Percentiles rank a stretch among this genome's conserved stretches.
These are phyloP conservation scores for Drechslerella dactyloides DNA, from an alignment of 2,329 filamentous ascomycete species.

Conservation along the genomic window DNA sequence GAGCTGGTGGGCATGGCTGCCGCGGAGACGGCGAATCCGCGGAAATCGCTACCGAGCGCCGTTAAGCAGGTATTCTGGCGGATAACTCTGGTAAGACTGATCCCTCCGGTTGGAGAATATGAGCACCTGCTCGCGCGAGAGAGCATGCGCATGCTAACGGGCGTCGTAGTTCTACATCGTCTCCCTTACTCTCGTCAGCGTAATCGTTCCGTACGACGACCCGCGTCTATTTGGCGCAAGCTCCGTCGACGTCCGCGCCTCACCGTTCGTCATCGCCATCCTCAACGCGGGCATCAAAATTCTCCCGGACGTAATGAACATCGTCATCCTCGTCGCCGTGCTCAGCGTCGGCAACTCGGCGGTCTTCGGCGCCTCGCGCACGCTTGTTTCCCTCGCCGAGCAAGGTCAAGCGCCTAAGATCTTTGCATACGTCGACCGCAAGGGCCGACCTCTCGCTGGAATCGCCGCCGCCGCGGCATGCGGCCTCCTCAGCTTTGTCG, in stretches of 20 bases:
- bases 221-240: conserved; percentile 65
- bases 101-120: conserved; percentile 29
- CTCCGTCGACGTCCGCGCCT: conserved; percentile 73
- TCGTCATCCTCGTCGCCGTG: conserved; percentile 89
- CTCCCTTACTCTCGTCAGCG: conserved; percentile 77
- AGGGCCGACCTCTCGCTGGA: conserved; percentile 77
- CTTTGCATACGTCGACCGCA: conserved; percentile 80
- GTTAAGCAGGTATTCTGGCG: conserved; percentile 96
- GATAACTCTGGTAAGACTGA: conserved; percentile 70
- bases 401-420: conserved; percentile 80
- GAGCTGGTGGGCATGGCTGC: conserved; percentile 78
- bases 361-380: conserved; percentile 88
- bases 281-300: conserved; percentile 79
- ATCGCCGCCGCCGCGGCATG: conserved; percentile 71
- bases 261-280: conserved; percentile 93
- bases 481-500: conserved; percentile 77
- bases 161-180: conserved; percentile 75
- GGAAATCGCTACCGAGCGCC: conserved; percentile 81
- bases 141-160: conserved; percentile 7
- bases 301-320: conserved; percentile 88
- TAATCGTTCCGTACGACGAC: conserved; percentile 79
- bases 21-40: conserved; percentile 78
- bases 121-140: not conserved
- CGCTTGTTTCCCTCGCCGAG: conserved; percentile 85
- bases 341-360: conserved; percentile 90